Evolutionary conservation across 192 early-diverging fungal genomes (phyloP).

Genomic region (Backusella luteola): DNA sequence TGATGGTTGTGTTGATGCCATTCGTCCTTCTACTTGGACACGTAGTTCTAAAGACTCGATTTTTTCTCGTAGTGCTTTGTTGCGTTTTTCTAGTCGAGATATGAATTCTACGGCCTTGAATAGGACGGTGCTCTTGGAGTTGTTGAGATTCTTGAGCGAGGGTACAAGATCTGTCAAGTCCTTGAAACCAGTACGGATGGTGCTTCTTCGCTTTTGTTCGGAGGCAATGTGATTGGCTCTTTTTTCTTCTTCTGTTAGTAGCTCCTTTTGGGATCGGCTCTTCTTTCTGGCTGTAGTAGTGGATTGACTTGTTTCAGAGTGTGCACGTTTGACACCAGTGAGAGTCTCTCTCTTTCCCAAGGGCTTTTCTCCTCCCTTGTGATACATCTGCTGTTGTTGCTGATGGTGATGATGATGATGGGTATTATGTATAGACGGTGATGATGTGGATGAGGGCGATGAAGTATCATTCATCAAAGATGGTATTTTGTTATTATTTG

Average conservation of each 20-base stretch:
- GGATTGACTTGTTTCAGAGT: neutral
- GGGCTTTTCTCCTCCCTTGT: neutral
- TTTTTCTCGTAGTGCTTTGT: conserved; percentile 34
- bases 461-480: neutral
- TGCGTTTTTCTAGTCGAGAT: conserved; percentile 59
- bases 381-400: neutral
- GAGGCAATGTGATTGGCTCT: conserved; percentile 72
- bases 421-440: neutral
- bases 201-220: conserved; percentile 73
- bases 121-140: conserved; percentile 67
- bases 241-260: conserved; percentile 77
- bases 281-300: neutral
- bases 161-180: conserved; percentile 90
- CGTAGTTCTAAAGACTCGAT: conserved; percentile 27
- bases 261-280: conserved; percentile 51
- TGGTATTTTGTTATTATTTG: neutral
- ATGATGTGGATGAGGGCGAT: neutral
- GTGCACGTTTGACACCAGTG: neutral
- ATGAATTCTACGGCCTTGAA: conserved; percentile 73
- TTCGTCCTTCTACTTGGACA: conserved; percentile 23
- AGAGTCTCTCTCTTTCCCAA: neutral
- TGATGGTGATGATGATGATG: neutral
- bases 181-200: conserved; percentile 84
- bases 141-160: conserved; percentile 68
- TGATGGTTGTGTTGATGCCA: neutral